A percentile compares a stretch with the other conserved stretches of the same genome.
These are phyloP conservation scores for Candida dubliniensis DNA, from an alignment of 1,139 yeast species.

Conservation along the genomic window DNA sequence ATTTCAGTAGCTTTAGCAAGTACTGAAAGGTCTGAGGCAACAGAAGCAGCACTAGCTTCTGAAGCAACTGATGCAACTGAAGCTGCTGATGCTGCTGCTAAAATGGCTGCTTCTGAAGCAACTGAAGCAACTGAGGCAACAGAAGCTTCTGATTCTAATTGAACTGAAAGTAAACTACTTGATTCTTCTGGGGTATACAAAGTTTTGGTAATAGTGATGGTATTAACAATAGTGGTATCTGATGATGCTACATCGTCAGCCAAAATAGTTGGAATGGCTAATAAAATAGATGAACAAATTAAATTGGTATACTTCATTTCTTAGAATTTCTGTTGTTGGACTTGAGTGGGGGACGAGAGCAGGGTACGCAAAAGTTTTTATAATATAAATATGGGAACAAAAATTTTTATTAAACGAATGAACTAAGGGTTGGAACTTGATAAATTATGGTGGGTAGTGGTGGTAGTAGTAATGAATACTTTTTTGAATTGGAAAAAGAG, in stretches of 20 bases:
- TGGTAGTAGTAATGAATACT: neutral
- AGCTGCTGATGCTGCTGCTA: constrained; percentile 18
- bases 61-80: constrained; percentile 19
- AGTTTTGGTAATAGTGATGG: constrained; percentile 45
- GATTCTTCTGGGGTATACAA: constrained; percentile 45
- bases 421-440: neutral
- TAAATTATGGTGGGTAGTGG: neutral
- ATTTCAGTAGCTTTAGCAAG: constrained; percentile 12
- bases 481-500: constrained; percentile 19
- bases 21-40: constrained; percentile 5
- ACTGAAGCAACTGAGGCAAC: constrained; percentile 17
- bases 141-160: constrained; percentile 18
- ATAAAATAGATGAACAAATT: constrained; percentile 19
- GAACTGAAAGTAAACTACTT: constrained; percentile 21
- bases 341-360: no score
- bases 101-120: constrained; percentile 18
- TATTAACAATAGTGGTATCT: constrained; percentile 42
- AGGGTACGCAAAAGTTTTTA: no score
- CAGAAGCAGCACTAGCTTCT: constrained; percentile 17
- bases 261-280: constrained; percentile 15
- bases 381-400: no score
- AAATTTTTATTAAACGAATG: neutral
- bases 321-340: neutral
- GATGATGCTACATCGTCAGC: constrained; percentile 25
- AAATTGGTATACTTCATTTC: constrained; percentile 30